A percentile compares a stretch with the other conserved stretches of the same genome.
phyloP scores from a whole-genome alignment of 371 early-diverging fungal genomes.

The Apophysomyces trapeziformis region DNA sequence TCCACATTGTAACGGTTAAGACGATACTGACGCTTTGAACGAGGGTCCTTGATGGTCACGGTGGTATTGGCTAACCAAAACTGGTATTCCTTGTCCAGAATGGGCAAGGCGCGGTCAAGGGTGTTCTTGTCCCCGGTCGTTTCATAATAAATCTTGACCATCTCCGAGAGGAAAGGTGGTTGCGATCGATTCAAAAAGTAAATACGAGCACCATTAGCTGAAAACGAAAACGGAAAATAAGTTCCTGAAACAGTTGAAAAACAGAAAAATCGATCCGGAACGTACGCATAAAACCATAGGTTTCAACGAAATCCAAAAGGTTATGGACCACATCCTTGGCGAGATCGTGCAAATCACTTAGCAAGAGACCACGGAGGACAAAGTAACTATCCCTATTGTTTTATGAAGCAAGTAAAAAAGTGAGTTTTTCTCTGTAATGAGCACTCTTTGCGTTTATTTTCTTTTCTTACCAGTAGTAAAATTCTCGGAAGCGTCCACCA shows the following conservation, averaged over 20 bases:
- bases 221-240: neutral
- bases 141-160: conserved; percentile 69
- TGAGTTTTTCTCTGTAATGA: neutral
- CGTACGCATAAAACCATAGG: conserved; percentile 81
- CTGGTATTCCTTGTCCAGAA: conserved; percentile 69
- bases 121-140: conserved; percentile 58
- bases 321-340: conserved; percentile 71
- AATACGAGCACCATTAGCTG: conserved; percentile 83
- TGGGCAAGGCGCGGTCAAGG: conserved; percentile 53
- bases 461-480: conserved; percentile 79
- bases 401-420: neutral
- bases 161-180: conserved; percentile 82
- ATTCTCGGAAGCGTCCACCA: conserved; percentile 90
- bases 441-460: neutral
- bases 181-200: conserved; percentile 91
- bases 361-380: conserved; percentile 78
- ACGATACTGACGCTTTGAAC: conserved; percentile 17
- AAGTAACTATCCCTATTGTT: conserved; percentile 76
- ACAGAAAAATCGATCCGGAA: conserved; percentile 14
- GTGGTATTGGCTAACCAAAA: conserved; percentile 70
- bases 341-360: conserved; percentile 63
- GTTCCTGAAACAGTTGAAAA: neutral
- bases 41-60: conserved; percentile 39
- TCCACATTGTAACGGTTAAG: conserved; percentile 66
- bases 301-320: conserved; percentile 71